These are phyloP conservation scores for Chaetomiaceae sp. DNA, from an alignment of 2,329 filamentous ascomycete genomes.

Conservation along the genomic window DNA sequence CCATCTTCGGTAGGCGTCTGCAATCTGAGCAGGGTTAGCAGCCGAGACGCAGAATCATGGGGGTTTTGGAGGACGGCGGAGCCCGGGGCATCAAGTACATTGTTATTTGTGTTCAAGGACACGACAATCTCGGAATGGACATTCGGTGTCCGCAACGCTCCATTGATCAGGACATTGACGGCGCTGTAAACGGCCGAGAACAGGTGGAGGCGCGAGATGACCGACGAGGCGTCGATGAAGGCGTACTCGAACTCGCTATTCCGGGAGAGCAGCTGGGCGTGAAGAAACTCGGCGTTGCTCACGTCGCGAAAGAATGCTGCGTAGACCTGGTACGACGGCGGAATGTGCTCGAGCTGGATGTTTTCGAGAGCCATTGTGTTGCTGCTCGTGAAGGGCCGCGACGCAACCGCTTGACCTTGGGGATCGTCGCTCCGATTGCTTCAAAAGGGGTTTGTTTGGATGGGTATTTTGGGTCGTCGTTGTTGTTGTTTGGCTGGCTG, in stretches of 20 bases:
- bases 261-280: constrained; percentile 76
- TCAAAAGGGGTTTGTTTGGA: too few relatives aligned
- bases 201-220: constrained; percentile 67
- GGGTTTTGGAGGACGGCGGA: too few relatives aligned
- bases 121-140: constrained; percentile 87
- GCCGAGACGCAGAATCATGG: neutral
- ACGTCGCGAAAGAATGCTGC: constrained; percentile 72
- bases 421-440: too few relatives aligned
- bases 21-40: constrained; percentile 56
- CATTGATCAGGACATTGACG: constrained; percentile 58
- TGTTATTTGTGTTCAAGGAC: constrained; percentile 74
- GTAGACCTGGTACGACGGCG: constrained; percentile 61
- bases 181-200: constrained; percentile 74
- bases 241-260: constrained; percentile 90
- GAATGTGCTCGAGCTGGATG: constrained; percentile 70
- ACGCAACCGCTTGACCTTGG: neutral
- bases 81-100: too few relatives aligned
- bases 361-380: constrained; percentile 52
- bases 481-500: too few relatives aligned
- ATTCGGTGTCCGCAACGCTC: constrained; percentile 70
- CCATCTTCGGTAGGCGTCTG: constrained; percentile 84
- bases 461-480: too few relatives aligned
- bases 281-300: constrained; percentile 70
- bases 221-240: constrained; percentile 79
- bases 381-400: neutral